These are phyloP conservation scores for Jamesozyma rosinii DNA, from an alignment of 805 yeast genomes.

Conservation along the genomic window DNA sequence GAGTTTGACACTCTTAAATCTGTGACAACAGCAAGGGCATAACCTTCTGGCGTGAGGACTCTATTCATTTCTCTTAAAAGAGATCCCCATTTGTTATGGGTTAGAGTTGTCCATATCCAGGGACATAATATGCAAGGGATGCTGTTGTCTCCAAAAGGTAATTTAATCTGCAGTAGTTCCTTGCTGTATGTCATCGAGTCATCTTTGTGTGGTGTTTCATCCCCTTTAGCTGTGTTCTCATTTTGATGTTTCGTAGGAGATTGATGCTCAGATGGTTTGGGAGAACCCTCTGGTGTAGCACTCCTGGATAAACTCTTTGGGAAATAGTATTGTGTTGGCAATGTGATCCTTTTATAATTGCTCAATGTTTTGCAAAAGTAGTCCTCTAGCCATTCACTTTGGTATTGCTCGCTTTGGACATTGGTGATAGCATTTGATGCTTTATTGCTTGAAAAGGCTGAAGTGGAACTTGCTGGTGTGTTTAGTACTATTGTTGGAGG, in stretches of 20 bases:
- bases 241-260: not conserved
- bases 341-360: constrained; percentile 18
- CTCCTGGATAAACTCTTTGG: constrained; percentile 2
- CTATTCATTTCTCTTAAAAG: constrained; percentile 22
- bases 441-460: not conserved
- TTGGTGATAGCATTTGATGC: not conserved
- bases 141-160: constrained; percentile 22
- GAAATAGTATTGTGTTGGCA: constrained; percentile 20
- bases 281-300: not conserved
- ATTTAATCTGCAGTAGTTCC: constrained; percentile 16
- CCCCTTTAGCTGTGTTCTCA: not conserved
- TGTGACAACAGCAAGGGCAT: constrained; percentile 14
- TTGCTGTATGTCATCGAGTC: constrained; percentile 10
- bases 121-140: constrained; percentile 25
- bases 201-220: not conserved
- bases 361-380: constrained; percentile 16
- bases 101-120: constrained; percentile 20
- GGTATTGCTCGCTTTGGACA: constrained; percentile 2
- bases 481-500: not conserved
- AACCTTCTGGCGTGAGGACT: constrained; percentile 26
- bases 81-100: constrained; percentile 23
- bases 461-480: not conserved
- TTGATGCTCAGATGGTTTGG: not conserved
- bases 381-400: constrained; percentile 23
- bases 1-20: constrained; percentile 19